Percentiles rank a stretch among this genome's conserved stretches.
Conservation (phyloP, 768 basidiomycete species). For the Termitomyces eurrhizus region DNA sequence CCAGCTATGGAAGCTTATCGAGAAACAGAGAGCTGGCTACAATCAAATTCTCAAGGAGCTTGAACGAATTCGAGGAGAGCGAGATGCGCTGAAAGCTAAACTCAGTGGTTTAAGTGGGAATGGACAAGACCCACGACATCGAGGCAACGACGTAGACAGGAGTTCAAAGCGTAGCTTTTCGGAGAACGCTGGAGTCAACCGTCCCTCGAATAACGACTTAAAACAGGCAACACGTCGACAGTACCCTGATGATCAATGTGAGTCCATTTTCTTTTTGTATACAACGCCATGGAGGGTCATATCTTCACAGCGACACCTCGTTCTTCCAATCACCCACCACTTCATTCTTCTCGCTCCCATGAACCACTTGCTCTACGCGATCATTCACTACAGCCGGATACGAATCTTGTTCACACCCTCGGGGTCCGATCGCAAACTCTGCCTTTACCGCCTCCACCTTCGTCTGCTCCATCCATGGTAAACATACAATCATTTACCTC, state of each 20-base stretch:
- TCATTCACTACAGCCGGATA: constrained; percentile 21
- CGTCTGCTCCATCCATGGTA: constrained; percentile 17
- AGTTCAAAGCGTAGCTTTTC: constrained; percentile 25
- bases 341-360: constrained; percentile 38
- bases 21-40: constrained; percentile 85
- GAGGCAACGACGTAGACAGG: constrained; percentile 18
- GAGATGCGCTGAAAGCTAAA: constrained; percentile 64
- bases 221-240: constrained; percentile 24
- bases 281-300: constrained; percentile 12
- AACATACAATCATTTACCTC: constrained; percentile 12
- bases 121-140: constrained; percentile 27
- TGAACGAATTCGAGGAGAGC: constrained; percentile 77
- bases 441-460: constrained; percentile 21
- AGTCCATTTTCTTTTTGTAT: constrained; percentile 12
- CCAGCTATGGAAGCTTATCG: constrained; percentile 93
- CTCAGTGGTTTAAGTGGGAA: constrained; percentile 25
- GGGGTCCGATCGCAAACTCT: constrained; percentile 17
- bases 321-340: constrained; percentile 22
- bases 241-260: constrained; percentile 38
- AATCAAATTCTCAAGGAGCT: constrained; percentile 79
- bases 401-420: constrained; percentile 12
- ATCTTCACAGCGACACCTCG: constrained; percentile 25
- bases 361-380: constrained; percentile 32
- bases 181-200: constrained; percentile 18
- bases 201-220: constrained; percentile 7